Evolutionary conservation across 495 filamentous ascomycete species (phyloP).

Genomic region (Annulohypoxylon nitens): DNA sequence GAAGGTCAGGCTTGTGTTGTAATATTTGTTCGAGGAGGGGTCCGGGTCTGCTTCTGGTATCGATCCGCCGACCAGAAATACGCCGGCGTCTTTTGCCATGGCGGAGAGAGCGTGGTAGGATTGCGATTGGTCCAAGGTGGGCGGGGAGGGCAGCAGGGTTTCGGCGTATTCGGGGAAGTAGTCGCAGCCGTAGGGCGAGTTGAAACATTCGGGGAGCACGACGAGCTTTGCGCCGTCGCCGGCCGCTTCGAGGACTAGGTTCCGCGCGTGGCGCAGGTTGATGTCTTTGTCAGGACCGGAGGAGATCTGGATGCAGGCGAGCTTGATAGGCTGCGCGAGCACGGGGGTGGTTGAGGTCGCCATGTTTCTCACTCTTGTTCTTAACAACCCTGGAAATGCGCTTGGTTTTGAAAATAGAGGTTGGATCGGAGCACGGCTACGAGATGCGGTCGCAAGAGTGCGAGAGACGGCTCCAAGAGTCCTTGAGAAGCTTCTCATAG

Average conservation of each 20-base stretch:
- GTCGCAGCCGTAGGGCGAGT: slow-evolving; percentile 93
- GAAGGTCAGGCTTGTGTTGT: slow-evolving; percentile 93
- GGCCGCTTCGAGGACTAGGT: slow-evolving; percentile 86
- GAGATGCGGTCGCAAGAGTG: slow-evolving; percentile 13
- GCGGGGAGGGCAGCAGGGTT: slow-evolving; percentile 82
- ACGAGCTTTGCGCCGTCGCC: slow-evolving; percentile 78
- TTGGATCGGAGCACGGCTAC: not conserved
- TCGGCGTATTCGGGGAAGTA: slow-evolving; percentile 95
- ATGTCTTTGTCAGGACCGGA: slow-evolving; percentile 82
- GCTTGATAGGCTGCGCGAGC: slow-evolving; percentile 80
- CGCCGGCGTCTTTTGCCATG: slow-evolving; percentile 79
- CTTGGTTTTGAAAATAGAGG: not conserved
- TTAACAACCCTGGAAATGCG: slow-evolving; percentile 9
- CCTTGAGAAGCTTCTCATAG: slow-evolving; percentile 41
- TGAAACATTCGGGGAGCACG: slow-evolving; percentile 90
- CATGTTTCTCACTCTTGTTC: slow-evolving; percentile 54
- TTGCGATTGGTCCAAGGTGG: slow-evolving; percentile 75
- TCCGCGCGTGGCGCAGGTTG: slow-evolving; percentile 85
- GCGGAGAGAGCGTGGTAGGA: slow-evolving; percentile 85
- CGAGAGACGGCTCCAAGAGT: slow-evolving; percentile 29
- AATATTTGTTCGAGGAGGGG: slow-evolving; percentile 72
- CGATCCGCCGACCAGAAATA: slow-evolving; percentile 90
- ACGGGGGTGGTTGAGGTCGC: slow-evolving; percentile 66
- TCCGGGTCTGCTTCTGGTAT: slow-evolving; percentile 80
- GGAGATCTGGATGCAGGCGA: slow-evolving; percentile 86